Evolutionary conservation across 345 rosid species (phyloP).

Genomic region (Aurinia saxatilis): DNA sequence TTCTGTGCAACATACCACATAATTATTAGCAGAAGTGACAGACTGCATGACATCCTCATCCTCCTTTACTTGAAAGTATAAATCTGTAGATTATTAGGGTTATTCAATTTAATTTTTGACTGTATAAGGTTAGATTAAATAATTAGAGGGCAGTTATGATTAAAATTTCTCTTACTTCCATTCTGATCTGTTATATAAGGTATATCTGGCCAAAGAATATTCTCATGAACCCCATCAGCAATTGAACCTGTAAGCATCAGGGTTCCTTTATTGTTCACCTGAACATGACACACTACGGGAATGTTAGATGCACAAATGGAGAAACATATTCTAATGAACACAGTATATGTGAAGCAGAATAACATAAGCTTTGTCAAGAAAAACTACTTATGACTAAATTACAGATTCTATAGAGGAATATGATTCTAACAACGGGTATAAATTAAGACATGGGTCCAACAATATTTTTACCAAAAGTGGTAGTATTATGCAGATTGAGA

Average conservation of each 20-base stretch:
- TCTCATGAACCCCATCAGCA: conserved; percentile 61
- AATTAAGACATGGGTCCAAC: neutral
- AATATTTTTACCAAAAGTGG: neutral
- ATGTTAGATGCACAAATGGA: conserved; percentile 35
- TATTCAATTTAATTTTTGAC: neutral
- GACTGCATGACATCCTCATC: conserved; percentile 73
- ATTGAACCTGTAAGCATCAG: conserved; percentile 57
- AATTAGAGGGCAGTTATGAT: neutral
- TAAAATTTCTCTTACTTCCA: conserved; percentile 50
- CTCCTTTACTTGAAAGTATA: conserved; percentile 75
- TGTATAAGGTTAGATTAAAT: neutral
- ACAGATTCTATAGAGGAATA: neutral
- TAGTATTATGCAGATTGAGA: conserved; percentile 12
- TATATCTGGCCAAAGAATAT: conserved; percentile 78
- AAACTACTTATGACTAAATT: neutral
- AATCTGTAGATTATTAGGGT: conserved; percentile 43
- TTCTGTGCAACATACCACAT: conserved; percentile 58
- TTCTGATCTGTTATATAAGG: conserved; percentile 75
- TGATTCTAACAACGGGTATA: conserved; percentile 2
- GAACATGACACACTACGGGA: conserved; percentile 51
- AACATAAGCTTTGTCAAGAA: neutral
- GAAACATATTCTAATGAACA: neutral
- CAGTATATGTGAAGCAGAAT: neutral
- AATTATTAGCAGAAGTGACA: conserved; percentile 54
- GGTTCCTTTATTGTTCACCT: conserved; percentile 86